These are phyloP conservation scores for Phytopythium cucurbitacearum DNA, from an alignment of 352 stramenopile genomes.

Conservation along the genomic window DNA sequence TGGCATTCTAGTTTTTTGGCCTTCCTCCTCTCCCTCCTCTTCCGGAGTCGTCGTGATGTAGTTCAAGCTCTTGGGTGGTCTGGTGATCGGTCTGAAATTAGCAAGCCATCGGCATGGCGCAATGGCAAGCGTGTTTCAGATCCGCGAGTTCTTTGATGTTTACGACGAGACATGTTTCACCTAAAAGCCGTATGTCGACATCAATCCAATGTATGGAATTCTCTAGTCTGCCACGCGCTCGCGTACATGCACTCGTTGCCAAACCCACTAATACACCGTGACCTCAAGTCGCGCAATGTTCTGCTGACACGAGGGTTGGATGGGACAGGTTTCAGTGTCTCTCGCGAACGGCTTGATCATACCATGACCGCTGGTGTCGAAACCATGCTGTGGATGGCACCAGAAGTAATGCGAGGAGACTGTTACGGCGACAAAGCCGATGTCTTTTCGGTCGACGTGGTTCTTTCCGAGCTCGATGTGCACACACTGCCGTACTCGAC, in stretches of 20 bases:
- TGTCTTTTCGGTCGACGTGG: conserved; percentile 46
- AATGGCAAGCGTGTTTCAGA: conserved; percentile 44
- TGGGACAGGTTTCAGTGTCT: conserved; percentile 55
- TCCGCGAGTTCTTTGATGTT: conserved; percentile 42
- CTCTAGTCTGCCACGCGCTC: conserved; percentile 27
- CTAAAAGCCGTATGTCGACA: conserved; percentile 30
- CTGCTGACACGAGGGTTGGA: conserved; percentile 22
- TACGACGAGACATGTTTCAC: conserved; percentile 35
- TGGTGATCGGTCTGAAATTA: no score
- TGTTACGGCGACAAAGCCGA: conserved; percentile 42
- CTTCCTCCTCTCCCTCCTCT: no score
- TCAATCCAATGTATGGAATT: conserved; percentile 18
- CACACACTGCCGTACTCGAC: conserved; percentile 38
- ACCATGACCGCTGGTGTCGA: conserved; percentile 43
- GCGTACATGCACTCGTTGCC: conserved; percentile 47
- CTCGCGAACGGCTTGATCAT: conserved; percentile 30
- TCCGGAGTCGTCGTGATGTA: no score
- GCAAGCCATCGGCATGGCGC: conserved; percentile 24
- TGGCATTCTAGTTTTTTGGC: no score
- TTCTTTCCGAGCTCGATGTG: conserved; percentile 44
- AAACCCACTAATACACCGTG: conserved; percentile 18
- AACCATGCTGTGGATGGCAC: conserved; percentile 53
- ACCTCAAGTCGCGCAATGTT: conserved; percentile 13
- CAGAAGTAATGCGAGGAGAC: conserved; percentile 42
- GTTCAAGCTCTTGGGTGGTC: no score